A percentile compares a stretch with the other conserved stretches of the same genome.
phyloP scores from a whole-genome alignment of 768 basidiomycete species.

The Amanita polypyramis region DNA sequence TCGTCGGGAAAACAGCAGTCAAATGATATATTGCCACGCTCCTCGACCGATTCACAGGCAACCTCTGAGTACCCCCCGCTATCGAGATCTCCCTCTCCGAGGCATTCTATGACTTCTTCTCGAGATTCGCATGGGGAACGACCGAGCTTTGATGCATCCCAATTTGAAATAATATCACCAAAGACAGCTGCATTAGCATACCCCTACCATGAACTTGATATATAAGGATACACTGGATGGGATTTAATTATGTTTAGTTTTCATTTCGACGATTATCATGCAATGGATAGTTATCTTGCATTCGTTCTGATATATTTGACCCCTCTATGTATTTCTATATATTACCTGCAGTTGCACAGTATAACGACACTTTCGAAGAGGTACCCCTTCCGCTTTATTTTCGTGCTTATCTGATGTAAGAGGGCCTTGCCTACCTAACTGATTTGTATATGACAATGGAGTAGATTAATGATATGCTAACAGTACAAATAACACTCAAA shows the following conservation, averaged over 20 bases:
- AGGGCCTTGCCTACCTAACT: background rate
- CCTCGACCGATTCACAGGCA: background rate
- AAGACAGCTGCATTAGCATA: conserved; percentile 38
- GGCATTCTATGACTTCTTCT: conserved; percentile 29
- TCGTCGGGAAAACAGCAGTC: conserved; percentile 18
- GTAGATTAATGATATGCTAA: background rate
- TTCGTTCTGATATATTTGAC: background rate
- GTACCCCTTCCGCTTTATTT: no score
- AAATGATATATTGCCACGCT: background rate
- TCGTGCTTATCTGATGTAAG: no score
- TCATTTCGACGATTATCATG: conserved; percentile 1
- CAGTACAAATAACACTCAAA: background rate
- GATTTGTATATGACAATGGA: conserved; percentile 1
- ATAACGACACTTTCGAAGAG: no score
- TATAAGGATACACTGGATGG: background rate
- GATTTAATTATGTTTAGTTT: conserved; percentile 5
- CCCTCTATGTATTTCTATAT: conserved; percentile 3
- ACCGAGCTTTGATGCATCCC: conserved; percentile 51
- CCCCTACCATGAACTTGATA: conserved; percentile 41
- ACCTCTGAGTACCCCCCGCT: background rate
- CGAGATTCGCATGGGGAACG: conserved; percentile 30
- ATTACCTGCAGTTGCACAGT: background rate
- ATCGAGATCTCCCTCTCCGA: conserved; percentile 8
- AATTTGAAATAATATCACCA: conserved; percentile 58
- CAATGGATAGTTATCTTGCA: background rate